Percentiles rank a stretch among this genome's conserved stretches.
Conservation (phyloP, 2,329 filamentous ascomycete species). For the Trichothecium roseum region DNA sequence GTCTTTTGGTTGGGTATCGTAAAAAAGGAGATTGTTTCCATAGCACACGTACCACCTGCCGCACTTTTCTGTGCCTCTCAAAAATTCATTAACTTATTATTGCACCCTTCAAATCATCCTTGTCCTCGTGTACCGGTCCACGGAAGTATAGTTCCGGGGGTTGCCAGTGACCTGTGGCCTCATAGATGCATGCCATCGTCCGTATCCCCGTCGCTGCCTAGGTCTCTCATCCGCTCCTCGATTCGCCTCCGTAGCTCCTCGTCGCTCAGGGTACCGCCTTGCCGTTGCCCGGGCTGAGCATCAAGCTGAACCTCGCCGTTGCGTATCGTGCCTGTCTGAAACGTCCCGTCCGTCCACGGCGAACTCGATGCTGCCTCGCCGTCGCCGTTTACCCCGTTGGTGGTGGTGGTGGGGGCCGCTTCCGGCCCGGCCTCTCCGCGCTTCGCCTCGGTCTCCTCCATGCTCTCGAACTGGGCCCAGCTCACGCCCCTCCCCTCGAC, state of each 20-base stretch:
- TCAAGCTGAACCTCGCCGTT: slow-evolving; percentile 39
- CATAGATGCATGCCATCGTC: slow-evolving; percentile 55
- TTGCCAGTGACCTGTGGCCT: too few relatives aligned
- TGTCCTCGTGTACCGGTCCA: too few relatives aligned
- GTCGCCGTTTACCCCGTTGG: slow-evolving; percentile 9
- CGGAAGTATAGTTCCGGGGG: too few relatives aligned
- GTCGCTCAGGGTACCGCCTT: slow-evolving; percentile 42
- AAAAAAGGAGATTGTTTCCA: too few relatives aligned
- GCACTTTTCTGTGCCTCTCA: too few relatives aligned
- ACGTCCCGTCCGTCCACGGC: slow-evolving; percentile 54
- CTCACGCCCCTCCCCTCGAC: slow-evolving; percentile 46
- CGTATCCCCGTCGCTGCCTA: slow-evolving; percentile 30
- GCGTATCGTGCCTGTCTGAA: slow-evolving; percentile 47
- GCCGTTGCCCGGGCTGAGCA: slow-evolving; percentile 10
- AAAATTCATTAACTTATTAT: not conserved
- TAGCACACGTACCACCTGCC: too few relatives aligned
- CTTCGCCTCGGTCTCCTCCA: slow-evolving; percentile 23
- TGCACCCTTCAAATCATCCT: too few relatives aligned
- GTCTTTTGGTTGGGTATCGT: too few relatives aligned
- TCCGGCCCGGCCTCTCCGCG: not conserved
- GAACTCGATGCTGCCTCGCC: slow-evolving; percentile 16
- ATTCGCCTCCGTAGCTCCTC: slow-evolving; percentile 47
- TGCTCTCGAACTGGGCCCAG: slow-evolving; percentile 46
- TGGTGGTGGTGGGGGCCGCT: not conserved
- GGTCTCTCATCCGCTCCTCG: slow-evolving; percentile 40